phyloP scores from a whole-genome alignment of 805 yeast genomes.

The Candida incommunis region DNA sequence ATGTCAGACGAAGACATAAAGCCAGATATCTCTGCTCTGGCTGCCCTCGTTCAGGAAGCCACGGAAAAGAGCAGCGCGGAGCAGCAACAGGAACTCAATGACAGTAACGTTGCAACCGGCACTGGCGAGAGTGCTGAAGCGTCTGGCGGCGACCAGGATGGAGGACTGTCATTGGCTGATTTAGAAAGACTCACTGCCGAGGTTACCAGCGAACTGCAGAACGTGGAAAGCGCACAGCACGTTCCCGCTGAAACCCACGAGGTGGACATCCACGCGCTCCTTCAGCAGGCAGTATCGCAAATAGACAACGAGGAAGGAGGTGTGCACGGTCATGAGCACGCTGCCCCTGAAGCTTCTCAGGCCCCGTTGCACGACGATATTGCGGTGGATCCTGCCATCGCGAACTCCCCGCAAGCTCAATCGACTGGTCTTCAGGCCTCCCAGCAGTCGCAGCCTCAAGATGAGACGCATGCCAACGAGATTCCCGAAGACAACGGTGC shows the following conservation, averaged over 20 bases:
- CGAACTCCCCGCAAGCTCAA: too few relatives aligned
- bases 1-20: conserved; percentile 1
- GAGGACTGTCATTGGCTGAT: not conserved
- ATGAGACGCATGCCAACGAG: not conserved
- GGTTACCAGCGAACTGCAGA: not conserved
- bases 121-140: not conserved
- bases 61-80: not conserved
- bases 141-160: not conserved
- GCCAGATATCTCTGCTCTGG: not conserved
- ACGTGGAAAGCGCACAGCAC: not conserved
- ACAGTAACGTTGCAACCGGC: not conserved
- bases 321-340: not conserved
- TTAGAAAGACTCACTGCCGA: not conserved
- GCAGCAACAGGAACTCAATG: not conserved
- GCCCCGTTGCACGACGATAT: not conserved
- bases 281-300: not conserved
- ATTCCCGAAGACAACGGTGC: not conserved
- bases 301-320: not conserved
- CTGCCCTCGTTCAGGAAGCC: not conserved
- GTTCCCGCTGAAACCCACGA: not conserved
- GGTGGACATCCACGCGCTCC: not conserved
- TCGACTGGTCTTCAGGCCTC: too few relatives aligned
- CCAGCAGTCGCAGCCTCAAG: too few relatives aligned
- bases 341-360: not conserved
- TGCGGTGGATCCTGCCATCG: too few relatives aligned